Base-by-base conservation (phyloP, 768 basidiomycete species). In the Amanita rubescens region DNA sequence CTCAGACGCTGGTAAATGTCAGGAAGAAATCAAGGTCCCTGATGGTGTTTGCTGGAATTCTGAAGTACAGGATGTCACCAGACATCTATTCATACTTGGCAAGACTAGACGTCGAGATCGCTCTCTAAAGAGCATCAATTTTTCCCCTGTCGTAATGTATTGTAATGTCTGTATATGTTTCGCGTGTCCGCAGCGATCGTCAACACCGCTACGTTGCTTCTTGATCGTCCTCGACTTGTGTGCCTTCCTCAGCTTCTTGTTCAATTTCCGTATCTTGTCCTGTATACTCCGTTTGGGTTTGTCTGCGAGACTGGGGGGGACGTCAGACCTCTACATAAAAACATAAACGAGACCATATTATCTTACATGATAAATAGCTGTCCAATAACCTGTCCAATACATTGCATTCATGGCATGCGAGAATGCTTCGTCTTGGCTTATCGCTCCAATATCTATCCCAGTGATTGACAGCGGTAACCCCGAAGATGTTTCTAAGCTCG, bases 361-460 rank as follows among this genome's bases (percentile, higher is more conserved):
- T 73, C 81, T 46, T 60, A 87, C 89, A 64, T 91, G 84, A 62
- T 90, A 91, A 44, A 90, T 76, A 1, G 88, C 88, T 2, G 87
- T 89, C 88, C 89, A 92, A 65, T 91, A 92, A 17, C 89, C 90
- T 20, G 76, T 74, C 89, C 90, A 91, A 65, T 91, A 92, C 82
- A 86, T 90, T 15, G 90, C 87, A 27, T 75, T 77, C 61, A 90
- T 59, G 4, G 88, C 90, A 45, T 82, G 81, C 22, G 75, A 72
- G 66, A 91, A 91, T 1, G 87, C 87, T 60, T 91, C 86, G 57
- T 91, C 87, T 59, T 78, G 81, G 57, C 73, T 76, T 15, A 82
- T 78, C 65, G 71, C 73, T 5, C 68, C 58, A 12, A 15, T 9
- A 68, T 60, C 62, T 15, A 53, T 53, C 32, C 59, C 61, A 14